Evolutionary conservation across 257 asterid genomes (phyloP).

Genomic region (Anisodus tanguticus): DNA sequence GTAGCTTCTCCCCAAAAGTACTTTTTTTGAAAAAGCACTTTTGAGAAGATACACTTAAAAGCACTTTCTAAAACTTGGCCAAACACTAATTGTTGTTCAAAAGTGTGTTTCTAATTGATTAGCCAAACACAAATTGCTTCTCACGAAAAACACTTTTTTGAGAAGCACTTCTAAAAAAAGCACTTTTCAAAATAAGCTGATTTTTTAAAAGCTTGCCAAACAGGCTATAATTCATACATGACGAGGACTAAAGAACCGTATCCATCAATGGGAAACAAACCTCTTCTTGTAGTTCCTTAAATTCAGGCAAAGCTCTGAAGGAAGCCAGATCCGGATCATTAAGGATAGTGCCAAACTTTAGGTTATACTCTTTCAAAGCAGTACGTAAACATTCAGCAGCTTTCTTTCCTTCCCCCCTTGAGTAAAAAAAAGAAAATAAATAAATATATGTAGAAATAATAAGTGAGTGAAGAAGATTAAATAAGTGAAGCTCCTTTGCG

Average conservation of each 20-base stretch:
- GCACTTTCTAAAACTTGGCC: too few relatives aligned
- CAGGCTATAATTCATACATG: not conserved
- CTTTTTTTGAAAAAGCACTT: too few relatives aligned
- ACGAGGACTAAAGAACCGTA: not conserved
- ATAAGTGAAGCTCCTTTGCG: not conserved
- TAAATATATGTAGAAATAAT: constrained; percentile 21
- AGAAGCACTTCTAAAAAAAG: too few relatives aligned
- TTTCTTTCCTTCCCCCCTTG: constrained; percentile 84
- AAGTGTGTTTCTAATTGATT: too few relatives aligned
- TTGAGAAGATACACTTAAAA: too few relatives aligned
- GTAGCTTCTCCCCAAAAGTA: too few relatives aligned
- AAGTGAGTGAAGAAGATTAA: not conserved
- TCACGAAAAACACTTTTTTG: too few relatives aligned
- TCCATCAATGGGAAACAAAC: constrained; percentile 42
- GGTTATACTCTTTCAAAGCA: constrained; percentile 80
- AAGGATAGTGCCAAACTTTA: constrained; percentile 84
- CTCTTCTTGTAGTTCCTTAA: constrained; percentile 93
- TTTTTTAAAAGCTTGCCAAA: too few relatives aligned
- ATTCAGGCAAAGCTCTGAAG: constrained; percentile 86
- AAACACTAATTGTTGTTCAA: too few relatives aligned
- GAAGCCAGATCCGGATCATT: constrained; percentile 97
- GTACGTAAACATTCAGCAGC: constrained; percentile 86
- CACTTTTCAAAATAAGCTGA: too few relatives aligned
- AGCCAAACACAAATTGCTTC: too few relatives aligned
- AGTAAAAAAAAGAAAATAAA: constrained; percentile 48